These are phyloP conservation scores for Kwoniella sp. DNA, from an alignment of 768 basidiomycete species.

Conservation along the genomic window DNA sequence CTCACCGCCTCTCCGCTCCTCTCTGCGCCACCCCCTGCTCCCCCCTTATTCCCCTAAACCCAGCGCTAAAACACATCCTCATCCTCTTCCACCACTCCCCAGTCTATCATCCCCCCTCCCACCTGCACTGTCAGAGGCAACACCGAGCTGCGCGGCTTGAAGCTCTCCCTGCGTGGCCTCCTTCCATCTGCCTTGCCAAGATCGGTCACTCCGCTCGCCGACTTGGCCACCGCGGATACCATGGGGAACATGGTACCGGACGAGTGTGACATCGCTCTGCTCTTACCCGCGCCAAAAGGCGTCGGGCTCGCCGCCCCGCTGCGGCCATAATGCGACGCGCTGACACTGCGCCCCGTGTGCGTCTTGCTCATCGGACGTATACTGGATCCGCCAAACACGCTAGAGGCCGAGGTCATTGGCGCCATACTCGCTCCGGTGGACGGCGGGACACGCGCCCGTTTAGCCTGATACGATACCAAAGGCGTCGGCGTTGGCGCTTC, in stretches of 20 bases:
- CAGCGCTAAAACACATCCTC: constrained; percentile 18
- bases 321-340: too few species aligned
- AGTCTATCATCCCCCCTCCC: not conserved
- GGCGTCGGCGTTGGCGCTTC: constrained; percentile 47
- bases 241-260: constrained; percentile 1
- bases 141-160: constrained; percentile 15
- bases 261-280: constrained; percentile 4
- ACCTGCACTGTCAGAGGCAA: constrained; percentile 4
- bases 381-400: not conserved
- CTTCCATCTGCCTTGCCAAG: constrained; percentile 2
- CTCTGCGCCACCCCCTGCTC: too few species aligned
- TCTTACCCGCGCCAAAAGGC: constrained; percentile 1
- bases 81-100: constrained; percentile 17
- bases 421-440: too few species aligned
- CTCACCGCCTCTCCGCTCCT: too few species aligned
- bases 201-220: not conserved
- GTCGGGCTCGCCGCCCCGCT: not conserved
- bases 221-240: not conserved
- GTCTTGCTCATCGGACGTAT: not conserved
- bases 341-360: not conserved
- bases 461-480: constrained; percentile 9
- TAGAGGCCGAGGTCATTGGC: not conserved
- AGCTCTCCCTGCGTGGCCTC: constrained; percentile 9
- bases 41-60: not conserved
- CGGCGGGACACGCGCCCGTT: too few species aligned